Conservation (phyloP, 208 protist genomes). For the Leishmania turanica region DNA sequence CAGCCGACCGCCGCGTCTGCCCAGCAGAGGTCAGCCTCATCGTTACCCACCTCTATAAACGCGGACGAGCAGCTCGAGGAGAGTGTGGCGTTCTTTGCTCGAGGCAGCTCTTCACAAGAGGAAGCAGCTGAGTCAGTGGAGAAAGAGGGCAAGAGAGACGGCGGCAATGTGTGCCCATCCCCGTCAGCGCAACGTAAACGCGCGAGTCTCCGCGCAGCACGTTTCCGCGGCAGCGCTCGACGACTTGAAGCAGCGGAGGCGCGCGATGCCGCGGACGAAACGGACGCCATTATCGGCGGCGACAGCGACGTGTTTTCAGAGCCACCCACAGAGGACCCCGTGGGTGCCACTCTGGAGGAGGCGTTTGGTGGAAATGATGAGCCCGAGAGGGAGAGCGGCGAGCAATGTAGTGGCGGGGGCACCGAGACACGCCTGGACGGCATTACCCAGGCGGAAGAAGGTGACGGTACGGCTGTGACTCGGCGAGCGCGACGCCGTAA, state of each 20-base stretch:
- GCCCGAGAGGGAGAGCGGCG: background rate
- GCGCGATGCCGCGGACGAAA: background rate
- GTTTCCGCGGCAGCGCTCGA: background rate
- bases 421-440: slow-evolving; percentile 1
- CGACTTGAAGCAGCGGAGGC: background rate
- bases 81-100: background rate
- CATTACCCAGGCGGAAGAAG: background rate
- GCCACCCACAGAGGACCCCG: slow-evolving; percentile 3
- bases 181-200: background rate
- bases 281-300: background rate
- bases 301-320: background rate
- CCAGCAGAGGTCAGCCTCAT: background rate
- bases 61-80: background rate
- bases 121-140: background rate
- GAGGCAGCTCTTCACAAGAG: background rate
- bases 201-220: background rate
- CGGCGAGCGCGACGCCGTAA: background rate
- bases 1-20: background rate
- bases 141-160: background rate
- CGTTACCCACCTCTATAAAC: background rate
- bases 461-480: background rate
- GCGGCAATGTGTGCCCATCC: background rate
- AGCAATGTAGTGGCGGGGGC: background rate
- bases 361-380: background rate
- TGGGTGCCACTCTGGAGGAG: background rate